Percentiles rank a stretch among this genome's conserved stretches.
Conservation (phyloP, 176 grass and related monocot species). For the Ensete ventricosum region DNA sequence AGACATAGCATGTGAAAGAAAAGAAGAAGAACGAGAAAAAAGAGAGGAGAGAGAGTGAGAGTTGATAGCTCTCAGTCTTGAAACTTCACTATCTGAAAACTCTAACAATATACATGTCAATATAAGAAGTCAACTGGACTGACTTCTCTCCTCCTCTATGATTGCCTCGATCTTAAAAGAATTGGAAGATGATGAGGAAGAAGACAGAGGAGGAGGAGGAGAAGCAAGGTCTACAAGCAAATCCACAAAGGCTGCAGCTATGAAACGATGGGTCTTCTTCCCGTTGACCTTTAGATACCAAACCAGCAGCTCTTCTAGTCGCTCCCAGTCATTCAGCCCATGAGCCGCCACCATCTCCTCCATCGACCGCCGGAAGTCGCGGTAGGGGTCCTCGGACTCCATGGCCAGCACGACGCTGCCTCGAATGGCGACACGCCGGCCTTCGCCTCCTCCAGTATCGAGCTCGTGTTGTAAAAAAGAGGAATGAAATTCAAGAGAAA, state of each 20-base stretch:
- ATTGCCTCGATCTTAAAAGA: background rate
- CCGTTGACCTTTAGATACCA: constrained; percentile 22
- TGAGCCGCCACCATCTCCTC: constrained; percentile 19
- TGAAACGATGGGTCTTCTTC: constrained; percentile 9
- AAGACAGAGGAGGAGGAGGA: background rate
- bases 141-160: background rate
- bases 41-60: background rate
- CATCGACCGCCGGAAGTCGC: constrained; percentile 18
- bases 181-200: background rate
- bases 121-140: background rate
- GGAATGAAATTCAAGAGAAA: too few relatives aligned
- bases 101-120: background rate
- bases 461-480: background rate
- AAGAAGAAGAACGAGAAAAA: background rate
- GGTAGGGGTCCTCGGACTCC: constrained; percentile 18
- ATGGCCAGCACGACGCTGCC: background rate
- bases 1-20: background rate
- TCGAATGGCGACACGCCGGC: background rate
- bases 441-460: constrained; percentile 10
- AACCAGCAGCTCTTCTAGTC: constrained; percentile 1
- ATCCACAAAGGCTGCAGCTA: constrained; percentile 14
- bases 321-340: constrained; percentile 11
- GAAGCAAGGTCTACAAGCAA: constrained; percentile 1
- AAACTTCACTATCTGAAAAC: background rate
- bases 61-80: background rate